Conservation (phyloP, 805 yeast genomes). For the Wickerhamiella spandovensis region DNA sequence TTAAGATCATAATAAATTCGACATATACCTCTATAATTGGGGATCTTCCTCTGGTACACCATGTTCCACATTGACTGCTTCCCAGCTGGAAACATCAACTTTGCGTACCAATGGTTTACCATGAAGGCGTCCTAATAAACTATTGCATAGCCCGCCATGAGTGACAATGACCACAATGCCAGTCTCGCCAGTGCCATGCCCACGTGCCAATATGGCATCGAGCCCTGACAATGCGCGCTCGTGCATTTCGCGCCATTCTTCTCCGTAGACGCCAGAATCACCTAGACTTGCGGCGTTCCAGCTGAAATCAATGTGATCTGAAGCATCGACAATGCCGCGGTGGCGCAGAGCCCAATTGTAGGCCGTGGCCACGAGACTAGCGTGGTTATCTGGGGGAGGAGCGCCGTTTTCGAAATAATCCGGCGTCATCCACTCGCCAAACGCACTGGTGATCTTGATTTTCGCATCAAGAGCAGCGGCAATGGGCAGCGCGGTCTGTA, state of each 20-base stretch:
- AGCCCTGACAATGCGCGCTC: slow-evolving; percentile 21
- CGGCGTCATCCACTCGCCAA: slow-evolving; percentile 29
- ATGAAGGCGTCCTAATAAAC: slow-evolving; percentile 23
- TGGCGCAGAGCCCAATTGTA: slow-evolving; percentile 14
- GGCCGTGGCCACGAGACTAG: slow-evolving; percentile 11
- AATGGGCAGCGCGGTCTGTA: slow-evolving; percentile 23
- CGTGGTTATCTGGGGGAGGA: slow-evolving; percentile 27
- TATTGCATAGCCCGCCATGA: slow-evolving; percentile 29
- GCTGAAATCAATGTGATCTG: slow-evolving; percentile 12
- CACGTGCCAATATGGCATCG: slow-evolving; percentile 13
- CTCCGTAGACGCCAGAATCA: slow-evolving; percentile 25
- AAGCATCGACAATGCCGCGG: slow-evolving; percentile 2
- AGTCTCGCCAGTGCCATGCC: background rate
- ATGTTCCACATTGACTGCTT: background rate
- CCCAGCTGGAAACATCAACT: slow-evolving; percentile 18
- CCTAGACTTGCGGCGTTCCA: slow-evolving; percentile 4
- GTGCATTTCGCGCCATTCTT: slow-evolving; percentile 27
- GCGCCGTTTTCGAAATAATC: slow-evolving; percentile 24
- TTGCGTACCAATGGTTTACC: slow-evolving; percentile 22
- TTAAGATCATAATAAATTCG: too few species aligned
- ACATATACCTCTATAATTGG: background rate
- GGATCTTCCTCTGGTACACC: background rate
- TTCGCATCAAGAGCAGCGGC: slow-evolving; percentile 10
- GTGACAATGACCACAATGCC: slow-evolving; percentile 22
- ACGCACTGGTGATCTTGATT: slow-evolving; percentile 21